Percentiles rank a stretch among this genome's conserved stretches.
Conservation (phyloP, 208 protist species). For the Lotmaria passim region DNA sequence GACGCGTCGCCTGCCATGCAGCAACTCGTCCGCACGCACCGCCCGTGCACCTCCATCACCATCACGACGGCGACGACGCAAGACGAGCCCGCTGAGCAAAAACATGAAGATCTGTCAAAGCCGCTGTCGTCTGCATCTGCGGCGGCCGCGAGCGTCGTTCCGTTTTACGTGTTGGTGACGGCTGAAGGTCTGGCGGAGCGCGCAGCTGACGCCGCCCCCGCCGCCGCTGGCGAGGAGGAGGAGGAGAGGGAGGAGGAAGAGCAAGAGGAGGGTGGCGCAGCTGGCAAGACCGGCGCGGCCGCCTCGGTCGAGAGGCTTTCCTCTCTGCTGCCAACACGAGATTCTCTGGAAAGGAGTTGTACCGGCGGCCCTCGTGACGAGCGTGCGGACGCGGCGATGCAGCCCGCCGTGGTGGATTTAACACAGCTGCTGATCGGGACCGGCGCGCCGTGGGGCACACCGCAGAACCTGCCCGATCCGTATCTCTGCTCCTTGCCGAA, state of each 20-base stretch:
- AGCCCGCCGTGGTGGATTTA: slow-evolving; percentile 9
- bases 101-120: not conserved
- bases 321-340: slow-evolving; percentile 17
- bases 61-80: slow-evolving; percentile 3
- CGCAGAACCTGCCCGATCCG: slow-evolving; percentile 75
- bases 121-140: not conserved
- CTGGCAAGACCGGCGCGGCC: not conserved
- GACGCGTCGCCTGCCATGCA: slow-evolving; percentile 55
- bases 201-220: not conserved
- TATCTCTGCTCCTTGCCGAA: slow-evolving; percentile 74
- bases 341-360: not conserved
- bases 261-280: slow-evolving; percentile 15
- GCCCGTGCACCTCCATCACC: slow-evolving; percentile 10
- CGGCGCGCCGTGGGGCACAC: slow-evolving; percentile 69
- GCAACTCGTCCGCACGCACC: slow-evolving; percentile 42
- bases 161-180: slow-evolving; percentile 63
- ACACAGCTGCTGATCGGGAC: slow-evolving; percentile 76
- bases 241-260: not conserved
- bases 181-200: slow-evolving; percentile 52
- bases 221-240: not conserved
- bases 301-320: slow-evolving; percentile 11
- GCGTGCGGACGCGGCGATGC: not conserved
- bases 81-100: not conserved
- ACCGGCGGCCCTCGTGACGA: not conserved
- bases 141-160: not conserved